Conservation (phyloP, 2,329 filamentous ascomycete genomes). For the Teratosphaeria nubilosa region DNA sequence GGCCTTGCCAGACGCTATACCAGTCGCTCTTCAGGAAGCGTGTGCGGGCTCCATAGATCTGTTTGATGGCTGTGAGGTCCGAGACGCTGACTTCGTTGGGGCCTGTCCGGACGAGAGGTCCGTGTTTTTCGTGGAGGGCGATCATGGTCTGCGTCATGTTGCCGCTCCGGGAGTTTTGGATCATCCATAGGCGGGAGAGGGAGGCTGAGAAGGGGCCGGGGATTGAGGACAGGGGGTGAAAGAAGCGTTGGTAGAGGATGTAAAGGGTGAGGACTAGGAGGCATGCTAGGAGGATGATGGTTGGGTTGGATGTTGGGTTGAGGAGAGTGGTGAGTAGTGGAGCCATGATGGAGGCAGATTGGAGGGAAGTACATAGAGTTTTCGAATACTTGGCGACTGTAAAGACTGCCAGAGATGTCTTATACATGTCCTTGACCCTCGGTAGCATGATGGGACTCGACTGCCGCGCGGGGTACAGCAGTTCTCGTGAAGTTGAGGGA, state of each 20-base stretch:
- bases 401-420: too few relatives aligned
- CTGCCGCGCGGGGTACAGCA: too few relatives aligned
- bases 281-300: neutral
- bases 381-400: neutral
- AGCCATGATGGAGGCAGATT: neutral
- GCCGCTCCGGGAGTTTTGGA: constrained; percentile 22
- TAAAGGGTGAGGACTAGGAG: constrained; percentile 5
- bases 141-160: constrained; percentile 22
- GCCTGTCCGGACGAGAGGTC: constrained; percentile 22
- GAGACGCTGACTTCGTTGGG: constrained; percentile 24
- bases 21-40: constrained; percentile 33
- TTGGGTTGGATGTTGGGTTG: neutral
- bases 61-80: constrained; percentile 19
- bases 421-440: too few relatives aligned
- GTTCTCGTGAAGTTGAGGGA: too few relatives aligned
- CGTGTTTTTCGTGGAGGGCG: constrained; percentile 20
- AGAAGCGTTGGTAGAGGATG: constrained; percentile 15
- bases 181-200: constrained; percentile 22
- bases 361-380: neutral
- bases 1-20: constrained; percentile 33
- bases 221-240: constrained; percentile 18
- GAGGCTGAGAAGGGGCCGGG: constrained; percentile 19
- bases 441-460: too few relatives aligned
- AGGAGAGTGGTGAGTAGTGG: neutral
- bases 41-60: constrained; percentile 28